Percentiles rank a stretch among this genome's conserved stretches.
These are phyloP conservation scores for Daldinia vernicosa DNA, from an alignment of 495 filamentous ascomycete genomes.

Conservation along the genomic window DNA sequence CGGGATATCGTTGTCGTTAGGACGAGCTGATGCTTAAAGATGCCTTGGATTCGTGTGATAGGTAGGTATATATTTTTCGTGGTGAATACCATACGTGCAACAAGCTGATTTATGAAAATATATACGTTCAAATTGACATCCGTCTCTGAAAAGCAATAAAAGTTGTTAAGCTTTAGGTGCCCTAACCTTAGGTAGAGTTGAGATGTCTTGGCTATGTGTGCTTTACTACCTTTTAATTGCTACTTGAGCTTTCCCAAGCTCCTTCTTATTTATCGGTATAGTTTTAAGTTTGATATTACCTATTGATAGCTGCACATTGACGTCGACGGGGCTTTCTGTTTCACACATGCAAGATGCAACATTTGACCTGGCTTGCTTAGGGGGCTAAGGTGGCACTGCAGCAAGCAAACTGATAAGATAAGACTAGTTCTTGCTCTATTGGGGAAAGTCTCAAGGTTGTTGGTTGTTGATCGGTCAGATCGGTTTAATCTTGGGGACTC, in stretches of 20 bases:
- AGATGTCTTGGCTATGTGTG: neutral
- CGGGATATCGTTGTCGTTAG: neutral
- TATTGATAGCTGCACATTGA: conserved; percentile 29
- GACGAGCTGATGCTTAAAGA: conserved; percentile 9
- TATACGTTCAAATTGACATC: conserved; percentile 16
- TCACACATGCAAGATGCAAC: conserved; percentile 10
- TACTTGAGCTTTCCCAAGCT: neutral
- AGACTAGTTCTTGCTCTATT: conserved; percentile 21
- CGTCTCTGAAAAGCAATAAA: conserved; percentile 3
- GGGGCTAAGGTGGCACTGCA: neutral
- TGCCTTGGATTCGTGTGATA: conserved; percentile 6
- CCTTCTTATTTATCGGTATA: conserved; percentile 12
- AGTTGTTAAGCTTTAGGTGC: neutral
- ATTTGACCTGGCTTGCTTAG: conserved; percentile 3
- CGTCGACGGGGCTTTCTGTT: conserved; percentile 30
- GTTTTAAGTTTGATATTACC: conserved; percentile 2
- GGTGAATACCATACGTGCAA: neutral
- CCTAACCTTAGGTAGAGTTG: neutral
- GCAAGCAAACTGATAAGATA: conserved; percentile 28
- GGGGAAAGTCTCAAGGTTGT: conserved; percentile 22
- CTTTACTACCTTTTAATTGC: conserved; percentile 17
- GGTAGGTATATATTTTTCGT: conserved; percentile 10
- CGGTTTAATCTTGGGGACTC: neutral
- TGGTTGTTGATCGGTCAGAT: conserved; percentile 2
- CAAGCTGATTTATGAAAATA: neutral